Base-by-base conservation (phyloP, 257 asterid species). In the Solanum chiquidenum region DNA sequence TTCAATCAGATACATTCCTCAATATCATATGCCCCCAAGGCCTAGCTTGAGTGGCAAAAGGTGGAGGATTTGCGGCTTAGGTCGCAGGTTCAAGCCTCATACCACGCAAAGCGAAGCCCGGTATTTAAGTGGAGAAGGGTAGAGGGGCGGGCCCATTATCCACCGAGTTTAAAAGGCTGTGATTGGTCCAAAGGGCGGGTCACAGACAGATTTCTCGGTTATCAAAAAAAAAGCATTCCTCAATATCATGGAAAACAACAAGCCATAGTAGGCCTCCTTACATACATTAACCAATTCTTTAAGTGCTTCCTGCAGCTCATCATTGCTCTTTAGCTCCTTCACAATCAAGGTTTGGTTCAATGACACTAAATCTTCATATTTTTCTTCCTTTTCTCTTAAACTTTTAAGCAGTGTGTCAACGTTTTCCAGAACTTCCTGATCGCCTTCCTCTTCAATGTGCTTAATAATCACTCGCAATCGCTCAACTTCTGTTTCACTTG, bases 231-330 rank as follows among this genome's bases (percentile, higher is more conserved):
- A 46, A 46, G 23, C 23, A 76, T 76, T 25, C 60, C 23, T 18
- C 64, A 76, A 40, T 76, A 76, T 40, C 83, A 31, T 40, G 60
- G 2, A n/a, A 76, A 74, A 37, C 55, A 37, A 37, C 10, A 73
- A 73, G 31, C 49, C 82, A 73, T 73, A 20, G 82, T 73, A 35
- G 33, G 6, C 55, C 83, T 74, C 52, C 83, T 74, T 74, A 74
- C 95, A 94, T 91, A 97, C 99, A 86, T 94, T 93, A 88, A 95
- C 86, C 95, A 97, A 87, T 89, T 95, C 99, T 93, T 94, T 97
- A 29, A 98, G 96, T 33, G 99, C 99, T 29, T 95, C 99, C 90
- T 96, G 99, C 87, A 97, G 92, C 91, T 94, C 98, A 29, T 93
- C 95, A 85, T 95, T 97, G 89, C 93, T 91, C 88, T 90, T 95